Evolutionary conservation across 768 basidiomycete genomes (phyloP).

Genomic region (Leccinum pellstonianum): DNA sequence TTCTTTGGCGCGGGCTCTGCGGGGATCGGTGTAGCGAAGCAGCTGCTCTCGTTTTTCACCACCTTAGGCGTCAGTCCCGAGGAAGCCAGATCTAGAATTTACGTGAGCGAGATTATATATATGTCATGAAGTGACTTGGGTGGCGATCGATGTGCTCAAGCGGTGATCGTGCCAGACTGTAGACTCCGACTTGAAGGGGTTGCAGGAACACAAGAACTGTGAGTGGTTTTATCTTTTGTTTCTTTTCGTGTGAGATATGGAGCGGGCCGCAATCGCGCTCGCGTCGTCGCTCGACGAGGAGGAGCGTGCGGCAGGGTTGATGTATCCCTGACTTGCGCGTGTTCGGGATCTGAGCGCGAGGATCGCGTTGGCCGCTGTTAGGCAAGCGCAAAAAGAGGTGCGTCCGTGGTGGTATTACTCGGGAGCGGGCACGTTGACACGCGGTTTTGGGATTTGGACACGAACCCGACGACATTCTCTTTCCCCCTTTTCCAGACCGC

Average conservation of each 20-base stretch:
- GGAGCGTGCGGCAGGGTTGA: constrained; percentile 51
- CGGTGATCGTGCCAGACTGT: constrained; percentile 47
- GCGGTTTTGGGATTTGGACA: constrained; percentile 34
- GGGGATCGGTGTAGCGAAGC: constrained; percentile 55
- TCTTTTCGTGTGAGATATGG: not conserved
- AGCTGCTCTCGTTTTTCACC: constrained; percentile 48
- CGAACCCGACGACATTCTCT: constrained; percentile 32
- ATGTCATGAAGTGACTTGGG: not conserved
- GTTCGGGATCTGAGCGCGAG: constrained; percentile 64
- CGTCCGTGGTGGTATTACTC: constrained; percentile 10
- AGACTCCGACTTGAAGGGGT: constrained; percentile 60
- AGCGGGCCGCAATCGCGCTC: constrained; percentile 57
- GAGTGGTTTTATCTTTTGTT: constrained; percentile 8
- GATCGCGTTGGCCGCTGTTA: constrained; percentile 60
- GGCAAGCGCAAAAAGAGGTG: constrained; percentile 64
- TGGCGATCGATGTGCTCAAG: constrained; percentile 14
- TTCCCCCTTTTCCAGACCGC: constrained; percentile 53
- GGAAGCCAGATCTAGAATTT: constrained; percentile 66
- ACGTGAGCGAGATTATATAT: constrained; percentile 41
- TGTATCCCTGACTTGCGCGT: constrained; percentile 68
- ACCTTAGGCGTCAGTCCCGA: constrained; percentile 58
- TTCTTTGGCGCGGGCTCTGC: constrained; percentile 58
- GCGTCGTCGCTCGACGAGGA: constrained; percentile 54
- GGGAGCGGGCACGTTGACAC: not conserved
- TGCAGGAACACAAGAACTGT: constrained; percentile 78